Conservation (phyloP, 768 basidiomycete genomes). For the Lactarius vividus region DNA sequence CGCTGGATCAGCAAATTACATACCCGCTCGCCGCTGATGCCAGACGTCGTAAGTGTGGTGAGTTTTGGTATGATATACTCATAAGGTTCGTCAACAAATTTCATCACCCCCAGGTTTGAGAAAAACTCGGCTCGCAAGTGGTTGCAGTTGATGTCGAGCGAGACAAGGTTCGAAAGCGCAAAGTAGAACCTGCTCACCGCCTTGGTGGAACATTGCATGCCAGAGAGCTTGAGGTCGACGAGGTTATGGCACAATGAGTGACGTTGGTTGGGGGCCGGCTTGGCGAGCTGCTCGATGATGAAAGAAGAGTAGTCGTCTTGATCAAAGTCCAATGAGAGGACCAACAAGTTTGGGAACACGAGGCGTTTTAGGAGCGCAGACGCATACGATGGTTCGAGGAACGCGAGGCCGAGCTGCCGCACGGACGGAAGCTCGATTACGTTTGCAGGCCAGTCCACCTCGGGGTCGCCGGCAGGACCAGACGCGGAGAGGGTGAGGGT, state of each 20-base stretch:
- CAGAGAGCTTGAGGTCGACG: constrained; percentile 50
- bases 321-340: constrained; percentile 53
- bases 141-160: constrained; percentile 41
- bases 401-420: constrained; percentile 36
- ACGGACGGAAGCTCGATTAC: constrained; percentile 31
- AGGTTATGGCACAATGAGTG: constrained; percentile 49
- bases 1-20: constrained; percentile 46
- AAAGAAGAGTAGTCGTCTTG: constrained; percentile 53
- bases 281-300: constrained; percentile 46
- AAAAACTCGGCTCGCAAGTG: constrained; percentile 35
- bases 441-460: constrained; percentile 36
- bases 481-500: constrained; percentile 54
- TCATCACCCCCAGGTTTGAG: constrained; percentile 26
- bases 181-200: constrained; percentile 41
- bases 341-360: constrained; percentile 37
- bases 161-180: constrained; percentile 47
- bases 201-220: constrained; percentile 43
- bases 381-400: constrained; percentile 34
- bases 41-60: constrained; percentile 45
- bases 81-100: too few relatives aligned
- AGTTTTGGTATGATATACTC: constrained; percentile 41
- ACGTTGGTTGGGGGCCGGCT: constrained; percentile 35
- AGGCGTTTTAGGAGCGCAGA: constrained; percentile 36
- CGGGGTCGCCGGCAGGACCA: constrained; percentile 48
- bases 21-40: constrained; percentile 42